Evolutionary conservation across 2,329 filamentous ascomycete species (phyloP).

Genomic region (Cercospora sp.): DNA sequence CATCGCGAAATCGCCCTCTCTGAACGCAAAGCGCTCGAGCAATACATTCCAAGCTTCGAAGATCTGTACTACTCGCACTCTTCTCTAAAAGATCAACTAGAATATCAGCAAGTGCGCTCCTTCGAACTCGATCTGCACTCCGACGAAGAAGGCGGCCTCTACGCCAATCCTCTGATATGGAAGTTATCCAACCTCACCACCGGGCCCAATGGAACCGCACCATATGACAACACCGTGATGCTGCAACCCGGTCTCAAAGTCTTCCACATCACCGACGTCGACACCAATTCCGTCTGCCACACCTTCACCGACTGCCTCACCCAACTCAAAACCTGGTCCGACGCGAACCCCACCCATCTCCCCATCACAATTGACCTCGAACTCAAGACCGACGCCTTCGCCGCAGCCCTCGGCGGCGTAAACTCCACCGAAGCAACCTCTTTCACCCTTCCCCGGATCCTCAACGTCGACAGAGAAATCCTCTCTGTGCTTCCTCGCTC

Average conservation of each 20-base stretch:
- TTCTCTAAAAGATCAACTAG: slow-evolving; percentile 47
- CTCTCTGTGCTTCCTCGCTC: slow-evolving; percentile 44
- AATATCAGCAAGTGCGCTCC: slow-evolving; percentile 49
- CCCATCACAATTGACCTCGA: slow-evolving; percentile 54
- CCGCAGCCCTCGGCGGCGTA: slow-evolving; percentile 39
- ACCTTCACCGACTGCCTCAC: slow-evolving; percentile 49
- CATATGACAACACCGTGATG: slow-evolving; percentile 44
- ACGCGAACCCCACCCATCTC: slow-evolving; percentile 46
- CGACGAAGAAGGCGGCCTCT: slow-evolving; percentile 51
- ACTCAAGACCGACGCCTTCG: slow-evolving; percentile 47
- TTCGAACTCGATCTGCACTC: slow-evolving; percentile 54
- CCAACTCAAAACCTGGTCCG: slow-evolving; percentile 49
- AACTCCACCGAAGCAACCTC: slow-evolving; percentile 45
- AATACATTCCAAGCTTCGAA: slow-evolving; percentile 41
- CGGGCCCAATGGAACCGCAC: slow-evolving; percentile 38
- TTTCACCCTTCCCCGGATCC: slow-evolving; percentile 48
- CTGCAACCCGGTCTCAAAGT: slow-evolving; percentile 51
- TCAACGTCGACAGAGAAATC: slow-evolving; percentile 51
- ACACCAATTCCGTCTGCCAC: slow-evolving; percentile 50
- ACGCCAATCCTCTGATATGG: slow-evolving; percentile 49
- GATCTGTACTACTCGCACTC: slow-evolving; percentile 54
- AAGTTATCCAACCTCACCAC: slow-evolving; percentile 43
- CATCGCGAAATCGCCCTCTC: slow-evolving; percentile 48
- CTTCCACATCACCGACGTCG: slow-evolving; percentile 53
- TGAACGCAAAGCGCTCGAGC: slow-evolving; percentile 46